Percentiles rank a stretch among this genome's conserved stretches.
Evolutionary conservation across 345 rosid genomes (phyloP).

Genomic region (Triadica sebifera): DNA sequence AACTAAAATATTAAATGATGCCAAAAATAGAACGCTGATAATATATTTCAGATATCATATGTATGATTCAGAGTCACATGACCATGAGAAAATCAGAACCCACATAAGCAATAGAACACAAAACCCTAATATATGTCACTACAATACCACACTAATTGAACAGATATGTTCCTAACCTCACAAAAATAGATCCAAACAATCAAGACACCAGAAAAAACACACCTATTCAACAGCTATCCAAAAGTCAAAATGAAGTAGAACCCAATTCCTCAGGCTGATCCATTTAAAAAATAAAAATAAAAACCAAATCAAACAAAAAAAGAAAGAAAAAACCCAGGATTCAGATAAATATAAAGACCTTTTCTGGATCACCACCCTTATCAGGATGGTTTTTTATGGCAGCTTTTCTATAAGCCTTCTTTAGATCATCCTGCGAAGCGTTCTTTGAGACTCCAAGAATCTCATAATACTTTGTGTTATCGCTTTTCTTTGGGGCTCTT

Average conservation of each 20-base stretch:
- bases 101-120: too few species aligned
- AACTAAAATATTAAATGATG: too few species aligned
- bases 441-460: slow-evolving; percentile 75
- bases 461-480: slow-evolving; percentile 77
- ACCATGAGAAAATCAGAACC: too few species aligned
- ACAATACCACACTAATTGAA: too few species aligned
- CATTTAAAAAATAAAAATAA: background rate
- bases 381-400: slow-evolving; percentile 96
- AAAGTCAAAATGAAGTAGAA: too few species aligned
- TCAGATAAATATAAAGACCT: slow-evolving; percentile 29
- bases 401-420: slow-evolving; percentile 85
- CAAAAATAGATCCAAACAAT: too few species aligned
- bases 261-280: background rate
- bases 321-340: background rate
- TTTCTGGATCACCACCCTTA: slow-evolving; percentile 98
- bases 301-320: background rate
- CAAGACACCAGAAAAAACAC: background rate
- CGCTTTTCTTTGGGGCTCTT: slow-evolving; percentile 73
- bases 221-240: background rate
- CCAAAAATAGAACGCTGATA: too few species aligned
- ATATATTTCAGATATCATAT: too few species aligned
- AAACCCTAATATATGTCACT: too few species aligned
- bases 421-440: slow-evolving; percentile 75
- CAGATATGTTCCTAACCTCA: too few species aligned
- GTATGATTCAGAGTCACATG: too few species aligned